These are phyloP conservation scores for Stentor roeselii DNA, from an alignment of 73 alveolate genomes.

Conservation along the genomic window DNA sequence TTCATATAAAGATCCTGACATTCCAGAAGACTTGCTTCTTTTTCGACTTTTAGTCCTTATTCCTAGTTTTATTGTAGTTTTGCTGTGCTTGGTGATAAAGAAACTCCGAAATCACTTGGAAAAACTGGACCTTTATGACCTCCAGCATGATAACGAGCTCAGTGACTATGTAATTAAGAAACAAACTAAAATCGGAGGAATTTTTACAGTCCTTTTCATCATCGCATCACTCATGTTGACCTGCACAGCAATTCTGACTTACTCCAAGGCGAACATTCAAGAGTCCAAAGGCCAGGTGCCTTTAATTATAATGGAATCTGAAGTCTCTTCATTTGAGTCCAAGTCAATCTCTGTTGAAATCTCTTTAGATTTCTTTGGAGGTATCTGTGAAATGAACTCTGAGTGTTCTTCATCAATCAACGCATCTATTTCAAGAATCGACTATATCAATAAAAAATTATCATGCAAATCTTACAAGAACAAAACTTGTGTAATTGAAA, in stretches of 20 bases:
- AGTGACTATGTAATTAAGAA: background rate
- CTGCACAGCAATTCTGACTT: background rate
- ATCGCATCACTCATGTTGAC: background rate
- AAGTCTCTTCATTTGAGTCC: background rate
- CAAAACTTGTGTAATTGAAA: background rate
- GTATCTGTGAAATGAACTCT: background rate
- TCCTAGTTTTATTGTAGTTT: background rate
- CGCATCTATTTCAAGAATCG: no score
- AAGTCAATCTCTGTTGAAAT: background rate
- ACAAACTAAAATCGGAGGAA: conserved; percentile 2
- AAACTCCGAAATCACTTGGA: background rate
- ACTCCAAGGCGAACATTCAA: background rate
- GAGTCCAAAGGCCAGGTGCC: background rate
- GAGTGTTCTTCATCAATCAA: background rate
- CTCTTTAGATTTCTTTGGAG: background rate
- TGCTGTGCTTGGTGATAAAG: background rate
- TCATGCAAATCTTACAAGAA: background rate
- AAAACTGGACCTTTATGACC: background rate
- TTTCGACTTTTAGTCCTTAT: background rate
- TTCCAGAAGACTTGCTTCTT: background rate
- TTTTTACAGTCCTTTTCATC: background rate
- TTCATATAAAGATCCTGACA: background rate
- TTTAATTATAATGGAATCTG: background rate
- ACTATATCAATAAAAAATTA: no score
- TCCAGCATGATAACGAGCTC: background rate